Evolutionary conservation across 2,329 filamentous ascomycete species (phyloP).

Genomic region (Xenoacremonium recifei): DNA sequence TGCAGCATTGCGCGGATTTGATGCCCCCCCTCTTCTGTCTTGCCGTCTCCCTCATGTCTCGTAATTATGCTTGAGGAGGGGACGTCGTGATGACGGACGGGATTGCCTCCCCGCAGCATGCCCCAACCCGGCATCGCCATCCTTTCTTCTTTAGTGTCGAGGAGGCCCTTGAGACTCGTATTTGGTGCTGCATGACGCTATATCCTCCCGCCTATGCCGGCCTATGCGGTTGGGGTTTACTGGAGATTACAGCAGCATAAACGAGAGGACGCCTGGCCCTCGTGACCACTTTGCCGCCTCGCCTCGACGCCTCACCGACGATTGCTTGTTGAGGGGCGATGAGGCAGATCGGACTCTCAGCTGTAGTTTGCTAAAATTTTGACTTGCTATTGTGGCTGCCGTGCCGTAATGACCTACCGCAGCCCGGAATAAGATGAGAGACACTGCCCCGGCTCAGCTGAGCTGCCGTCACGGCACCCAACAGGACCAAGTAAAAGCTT

Average conservation of each 20-base stretch:
- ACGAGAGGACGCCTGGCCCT: neutral
- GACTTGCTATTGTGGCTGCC: too few relatives aligned
- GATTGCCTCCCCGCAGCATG: too few relatives aligned
- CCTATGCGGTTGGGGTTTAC: constrained; percentile 16
- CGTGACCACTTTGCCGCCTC: constrained; percentile 3
- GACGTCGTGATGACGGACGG: too few relatives aligned
- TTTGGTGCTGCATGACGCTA: constrained; percentile 22
- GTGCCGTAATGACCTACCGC: too few relatives aligned
- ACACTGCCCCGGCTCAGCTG: neutral
- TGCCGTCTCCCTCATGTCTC: too few relatives aligned
- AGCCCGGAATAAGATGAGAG: too few relatives aligned
- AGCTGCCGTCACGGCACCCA: neutral
- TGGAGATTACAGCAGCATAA: constrained; percentile 2
- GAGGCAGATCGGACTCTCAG: too few relatives aligned
- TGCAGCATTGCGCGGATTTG: too few relatives aligned
- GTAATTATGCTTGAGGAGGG: too few relatives aligned
- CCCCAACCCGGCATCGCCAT: neutral
- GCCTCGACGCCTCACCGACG: neutral
- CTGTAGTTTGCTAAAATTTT: neutral
- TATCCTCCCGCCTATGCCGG: constrained; percentile 15
- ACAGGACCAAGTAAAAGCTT: neutral
- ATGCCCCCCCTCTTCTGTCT: too few relatives aligned
- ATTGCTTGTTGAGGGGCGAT: too few relatives aligned
- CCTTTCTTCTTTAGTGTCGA: constrained; percentile 16
- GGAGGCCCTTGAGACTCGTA: constrained; percentile 7